These are phyloP conservation scores for Fusarium sp. DNA, from an alignment of 2,329 filamentous ascomycete genomes.

Conservation along the genomic window DNA sequence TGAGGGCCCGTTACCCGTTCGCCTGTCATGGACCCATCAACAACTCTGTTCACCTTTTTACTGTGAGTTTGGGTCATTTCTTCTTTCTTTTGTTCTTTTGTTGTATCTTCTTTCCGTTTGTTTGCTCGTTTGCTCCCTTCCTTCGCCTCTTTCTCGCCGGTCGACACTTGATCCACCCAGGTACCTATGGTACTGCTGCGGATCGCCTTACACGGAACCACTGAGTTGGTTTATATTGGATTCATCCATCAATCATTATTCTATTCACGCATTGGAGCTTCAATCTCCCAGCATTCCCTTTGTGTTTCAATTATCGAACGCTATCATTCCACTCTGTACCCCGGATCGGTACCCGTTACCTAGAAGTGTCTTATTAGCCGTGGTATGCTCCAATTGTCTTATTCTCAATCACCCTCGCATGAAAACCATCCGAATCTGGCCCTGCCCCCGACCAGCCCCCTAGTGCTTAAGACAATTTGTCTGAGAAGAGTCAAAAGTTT, in stretches of 20 bases:
- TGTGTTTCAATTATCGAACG: slow-evolving; percentile 45
- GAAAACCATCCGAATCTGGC: slow-evolving; percentile 41
- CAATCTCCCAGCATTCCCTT: slow-evolving; percentile 46
- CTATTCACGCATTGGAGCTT: slow-evolving; percentile 25
- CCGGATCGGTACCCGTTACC: slow-evolving; percentile 38
- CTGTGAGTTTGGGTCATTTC: slow-evolving; percentile 65
- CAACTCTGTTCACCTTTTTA: slow-evolving; percentile 77
- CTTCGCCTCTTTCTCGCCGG: slow-evolving; percentile 39
- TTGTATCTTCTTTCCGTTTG: slow-evolving; percentile 15
- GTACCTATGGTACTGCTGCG: background rate
- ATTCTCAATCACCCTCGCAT: slow-evolving; percentile 37
- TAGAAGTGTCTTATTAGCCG: slow-evolving; percentile 46
- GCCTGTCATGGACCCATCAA: slow-evolving; percentile 67
- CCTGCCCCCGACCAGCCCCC: slow-evolving; percentile 37
- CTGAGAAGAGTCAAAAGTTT: slow-evolving; percentile 5
- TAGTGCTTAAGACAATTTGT: slow-evolving; percentile 36
- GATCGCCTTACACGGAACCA: slow-evolving; percentile 26
- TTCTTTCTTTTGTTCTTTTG: slow-evolving; percentile 39
- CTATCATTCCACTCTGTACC: slow-evolving; percentile 40
- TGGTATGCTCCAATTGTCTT: slow-evolving; percentile 47
- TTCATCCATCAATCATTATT: slow-evolving; percentile 11
- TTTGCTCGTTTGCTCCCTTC: slow-evolving; percentile 28
- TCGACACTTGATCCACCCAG: slow-evolving; percentile 31
- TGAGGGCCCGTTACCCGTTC: slow-evolving; percentile 24
- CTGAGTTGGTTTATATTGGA: slow-evolving; percentile 25